These are phyloP conservation scores for Entonaema liquescens DNA, from an alignment of 495 filamentous ascomycete genomes.

Conservation along the genomic window DNA sequence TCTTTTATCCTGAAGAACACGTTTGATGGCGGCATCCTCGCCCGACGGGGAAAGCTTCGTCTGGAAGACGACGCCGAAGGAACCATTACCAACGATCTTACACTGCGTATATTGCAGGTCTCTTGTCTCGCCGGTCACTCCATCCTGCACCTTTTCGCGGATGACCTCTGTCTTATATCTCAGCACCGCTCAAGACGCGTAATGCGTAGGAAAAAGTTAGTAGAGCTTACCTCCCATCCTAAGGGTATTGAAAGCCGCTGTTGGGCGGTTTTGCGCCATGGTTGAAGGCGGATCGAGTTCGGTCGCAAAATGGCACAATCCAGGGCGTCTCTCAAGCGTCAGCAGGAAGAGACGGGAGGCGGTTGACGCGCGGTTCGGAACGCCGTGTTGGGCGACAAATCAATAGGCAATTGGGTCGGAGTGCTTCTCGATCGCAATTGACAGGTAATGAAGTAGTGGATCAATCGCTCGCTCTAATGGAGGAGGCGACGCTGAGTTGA, in stretches of 20 bases:
- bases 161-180: slow-evolving; percentile 78
- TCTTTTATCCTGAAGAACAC: slow-evolving; percentile 96
- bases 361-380: slow-evolving; percentile 41
- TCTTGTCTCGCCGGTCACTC: slow-evolving; percentile 91
- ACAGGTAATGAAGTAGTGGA: slow-evolving; percentile 38
- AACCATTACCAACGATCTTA: slow-evolving; percentile 99
- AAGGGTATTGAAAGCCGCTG: slow-evolving; percentile 61
- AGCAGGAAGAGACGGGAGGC: slow-evolving; percentile 43
- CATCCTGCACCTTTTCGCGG: slow-evolving; percentile 98
- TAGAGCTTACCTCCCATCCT: slow-evolving; percentile 62
- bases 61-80: slow-evolving; percentile 98
- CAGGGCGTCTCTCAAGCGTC: slow-evolving; percentile 49
- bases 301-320: slow-evolving; percentile 40
- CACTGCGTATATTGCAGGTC: slow-evolving; percentile 99
- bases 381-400: slow-evolving; percentile 62
- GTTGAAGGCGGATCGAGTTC: slow-evolving; percentile 39
- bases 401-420: slow-evolving; percentile 40
- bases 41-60: slow-evolving; percentile 97
- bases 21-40: slow-evolving; percentile 98
- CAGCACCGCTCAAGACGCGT: slow-evolving; percentile 18
- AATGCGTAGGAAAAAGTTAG: slow-evolving; percentile 16
- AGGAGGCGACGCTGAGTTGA: slow-evolving; percentile 34
- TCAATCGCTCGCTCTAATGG: slow-evolving; percentile 32
- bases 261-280: slow-evolving; percentile 61
- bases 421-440: slow-evolving; percentile 45